These are phyloP conservation scores for Penicillium paxilli DNA, from an alignment of 495 filamentous ascomycete genomes.

Conservation along the genomic window DNA sequence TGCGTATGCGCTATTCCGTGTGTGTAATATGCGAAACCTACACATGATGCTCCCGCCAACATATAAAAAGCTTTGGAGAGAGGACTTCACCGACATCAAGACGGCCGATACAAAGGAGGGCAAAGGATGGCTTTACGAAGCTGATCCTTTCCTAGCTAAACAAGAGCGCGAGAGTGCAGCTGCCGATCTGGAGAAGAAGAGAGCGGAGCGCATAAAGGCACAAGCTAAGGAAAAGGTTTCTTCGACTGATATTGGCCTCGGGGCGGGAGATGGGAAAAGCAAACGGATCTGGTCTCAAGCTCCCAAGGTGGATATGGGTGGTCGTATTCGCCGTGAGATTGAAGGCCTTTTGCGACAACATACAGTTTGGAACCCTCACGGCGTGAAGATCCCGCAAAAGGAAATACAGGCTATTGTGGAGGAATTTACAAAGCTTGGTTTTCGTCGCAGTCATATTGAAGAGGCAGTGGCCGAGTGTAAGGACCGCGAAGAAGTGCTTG, in stretches of 20 bases:
- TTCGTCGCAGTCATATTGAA: slow-evolving; percentile 82
- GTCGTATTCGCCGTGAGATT: slow-evolving; percentile 69
- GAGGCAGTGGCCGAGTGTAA: slow-evolving; percentile 86
- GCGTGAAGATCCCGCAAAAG: slow-evolving; percentile 57
- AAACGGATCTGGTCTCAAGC: slow-evolving; percentile 76
- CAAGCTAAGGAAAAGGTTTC: slow-evolving; percentile 63
- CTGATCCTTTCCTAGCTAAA: slow-evolving; percentile 83
- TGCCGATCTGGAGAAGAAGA: slow-evolving; percentile 69
- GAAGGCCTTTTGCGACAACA: slow-evolving; percentile 75
- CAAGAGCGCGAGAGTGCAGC: slow-evolving; percentile 76
- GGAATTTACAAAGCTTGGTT: slow-evolving; percentile 76
- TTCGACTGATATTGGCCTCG: slow-evolving; percentile 40
- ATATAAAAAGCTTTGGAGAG: slow-evolving; percentile 85
- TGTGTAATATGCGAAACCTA: slow-evolving; percentile 91
- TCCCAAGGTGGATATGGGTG: slow-evolving; percentile 91
- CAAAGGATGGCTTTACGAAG: slow-evolving; percentile 89
- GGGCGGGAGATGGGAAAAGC: slow-evolving; percentile 33
- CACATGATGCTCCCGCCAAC: slow-evolving; percentile 92
- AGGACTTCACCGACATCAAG: slow-evolving; percentile 77
- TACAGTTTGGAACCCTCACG: slow-evolving; percentile 83
- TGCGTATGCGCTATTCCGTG: slow-evolving; percentile 83
- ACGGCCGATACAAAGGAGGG: slow-evolving; percentile 72
- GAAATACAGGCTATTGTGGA: slow-evolving; percentile 62
- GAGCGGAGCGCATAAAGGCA: slow-evolving; percentile 57
- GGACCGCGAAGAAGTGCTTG: slow-evolving; percentile 87